Conservation (phyloP, 2,329 filamentous ascomycete genomes). For the Ascocoryne sarcoides region DNA sequence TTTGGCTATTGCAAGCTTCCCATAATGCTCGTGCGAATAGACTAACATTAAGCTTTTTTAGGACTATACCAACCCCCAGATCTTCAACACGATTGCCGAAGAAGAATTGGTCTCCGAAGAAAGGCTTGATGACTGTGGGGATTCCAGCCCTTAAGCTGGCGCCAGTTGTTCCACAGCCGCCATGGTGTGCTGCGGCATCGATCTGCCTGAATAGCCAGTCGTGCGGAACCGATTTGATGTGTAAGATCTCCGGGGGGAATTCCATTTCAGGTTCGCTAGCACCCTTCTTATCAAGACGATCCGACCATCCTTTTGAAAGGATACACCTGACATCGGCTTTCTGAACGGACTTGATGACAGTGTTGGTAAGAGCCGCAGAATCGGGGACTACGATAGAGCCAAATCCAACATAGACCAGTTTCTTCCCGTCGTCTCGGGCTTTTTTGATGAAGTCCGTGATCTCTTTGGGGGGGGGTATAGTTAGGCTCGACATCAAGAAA, state of each 20-base stretch:
- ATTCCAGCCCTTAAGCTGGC: slow-evolving; percentile 85
- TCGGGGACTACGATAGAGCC: slow-evolving; percentile 93
- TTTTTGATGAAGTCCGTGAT: slow-evolving; percentile 75
- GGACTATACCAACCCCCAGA: slow-evolving; percentile 79
- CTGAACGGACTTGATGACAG: slow-evolving; percentile 84
- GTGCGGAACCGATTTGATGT: slow-evolving; percentile 85
- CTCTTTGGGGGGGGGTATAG: slow-evolving; percentile 68
- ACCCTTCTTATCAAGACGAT: slow-evolving; percentile 57
- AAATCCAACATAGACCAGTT: slow-evolving; percentile 94
- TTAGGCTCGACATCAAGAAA: slow-evolving; percentile 70
- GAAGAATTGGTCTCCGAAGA: slow-evolving; percentile 98
- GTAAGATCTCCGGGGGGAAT: slow-evolving; percentile 70
- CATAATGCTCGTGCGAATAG: slow-evolving; percentile 79
- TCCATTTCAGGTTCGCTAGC: slow-evolving; percentile 48
- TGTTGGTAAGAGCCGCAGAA: slow-evolving; percentile 77
- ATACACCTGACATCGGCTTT: slow-evolving; percentile 93
- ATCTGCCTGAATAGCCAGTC: slow-evolving; percentile 95
- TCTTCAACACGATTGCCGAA: slow-evolving; percentile 87
- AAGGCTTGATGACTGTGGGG: slow-evolving; percentile 90
- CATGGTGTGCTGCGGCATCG: slow-evolving; percentile 90
- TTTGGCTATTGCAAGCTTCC: slow-evolving; percentile 81
- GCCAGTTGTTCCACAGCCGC: slow-evolving; percentile 88
- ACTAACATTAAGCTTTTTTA: slow-evolving; percentile 84
- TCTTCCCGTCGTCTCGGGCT: slow-evolving; percentile 74
- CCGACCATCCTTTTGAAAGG: slow-evolving; percentile 94